Evolutionary conservation across 495 filamentous ascomycete genomes (phyloP).

Genomic region (Elaphomyces granulatus): DNA sequence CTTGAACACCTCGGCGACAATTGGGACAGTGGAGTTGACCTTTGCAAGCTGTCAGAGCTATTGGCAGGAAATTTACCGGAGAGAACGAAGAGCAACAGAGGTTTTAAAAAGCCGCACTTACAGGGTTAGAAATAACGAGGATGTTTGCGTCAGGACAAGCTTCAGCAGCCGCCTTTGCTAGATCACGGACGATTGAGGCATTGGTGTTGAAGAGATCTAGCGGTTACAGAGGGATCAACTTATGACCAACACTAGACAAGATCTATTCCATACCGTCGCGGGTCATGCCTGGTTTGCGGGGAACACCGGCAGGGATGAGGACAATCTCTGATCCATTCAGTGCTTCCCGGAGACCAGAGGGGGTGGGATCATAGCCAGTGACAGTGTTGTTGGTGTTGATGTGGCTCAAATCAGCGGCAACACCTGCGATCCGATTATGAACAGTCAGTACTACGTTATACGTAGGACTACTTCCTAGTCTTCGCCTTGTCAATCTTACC

Average conservation of each 20-base stretch:
- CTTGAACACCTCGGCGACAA: constrained; percentile 95
- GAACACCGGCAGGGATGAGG: constrained; percentile 94
- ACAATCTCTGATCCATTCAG: constrained; percentile 84
- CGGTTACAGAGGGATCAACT: not conserved
- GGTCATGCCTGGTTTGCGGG: constrained; percentile 99
- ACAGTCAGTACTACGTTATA: too few species aligned
- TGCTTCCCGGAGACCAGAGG: constrained; percentile 56
- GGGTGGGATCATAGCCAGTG: constrained; percentile 69
- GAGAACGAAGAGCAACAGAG: too few species aligned
- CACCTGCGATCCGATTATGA: constrained; percentile 49
- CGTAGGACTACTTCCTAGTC: too few species aligned
- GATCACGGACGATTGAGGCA: constrained; percentile 95
- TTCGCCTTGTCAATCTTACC: constrained; percentile 50
- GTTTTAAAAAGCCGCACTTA: constrained; percentile 27
- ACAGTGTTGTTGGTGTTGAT: constrained; percentile 98
- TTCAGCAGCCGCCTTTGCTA: constrained; percentile 89
- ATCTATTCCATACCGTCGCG: constrained; percentile 52
- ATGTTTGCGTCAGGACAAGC: constrained; percentile 84
- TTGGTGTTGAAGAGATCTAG: constrained; percentile 99
- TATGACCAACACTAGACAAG: not conserved
- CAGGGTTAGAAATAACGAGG: constrained; percentile 95
- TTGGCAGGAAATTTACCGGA: constrained; percentile 2
- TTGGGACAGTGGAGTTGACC: constrained; percentile 98
- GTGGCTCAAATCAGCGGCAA: constrained; percentile 93
- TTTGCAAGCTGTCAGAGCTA: constrained; percentile 9